Evolutionary conservation across 352 stramenopile species (phyloP), one percentile per base, ranked within the genome.

Genomic region (Pythium rishiriense): DNA sequence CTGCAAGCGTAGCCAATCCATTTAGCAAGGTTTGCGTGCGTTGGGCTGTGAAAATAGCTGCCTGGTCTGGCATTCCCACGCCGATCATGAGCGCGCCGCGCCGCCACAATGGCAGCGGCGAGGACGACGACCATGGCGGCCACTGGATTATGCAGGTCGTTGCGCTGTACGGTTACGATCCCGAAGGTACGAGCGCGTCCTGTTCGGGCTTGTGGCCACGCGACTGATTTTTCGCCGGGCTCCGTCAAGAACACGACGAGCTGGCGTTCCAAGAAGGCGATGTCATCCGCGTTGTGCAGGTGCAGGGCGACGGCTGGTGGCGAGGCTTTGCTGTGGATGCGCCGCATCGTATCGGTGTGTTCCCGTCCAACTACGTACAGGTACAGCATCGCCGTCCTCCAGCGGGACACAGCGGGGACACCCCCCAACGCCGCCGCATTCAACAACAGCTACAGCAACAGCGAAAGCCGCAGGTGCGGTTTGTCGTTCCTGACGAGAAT

Each of bases 301-400:
- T 87, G 28, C 81, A 88, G 37, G 75, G 83, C 14, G 81, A 90
- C 56, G 79, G 78, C 19, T 90, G 81, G 81, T 90, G 81, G 81
- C 60, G 68, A 4, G 81, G 79, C 8, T 85, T 77, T 52, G 51
- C 60, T 12, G 57, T 77, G 4, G 54, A 74, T 6, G 60, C 49
- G 2, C 72, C 79, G 24, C 52, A 64, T 26, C 47, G 60, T 17
- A 25, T 79, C 7, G 79, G 79, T 1, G 62, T 88, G 31, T 90
- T 90, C 45, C 81, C 79, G 14, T 90, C 75, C 56, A 90, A 90
- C 64, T 88, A 90, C 60, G 81, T 88, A 14, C 70, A 79, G 28
- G 77, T 88, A 11, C 67, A 81, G 41, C 67, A 75, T 8, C 62
- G 72, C 19, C 58, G 63, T 6, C 65, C 15, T 15, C n/a, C 47